A percentile compares a stretch with the other conserved stretches of the same genome.
Evolutionary conservation across 805 yeast species (phyloP).

Genomic region (Ascoidea rubescens): DNA sequence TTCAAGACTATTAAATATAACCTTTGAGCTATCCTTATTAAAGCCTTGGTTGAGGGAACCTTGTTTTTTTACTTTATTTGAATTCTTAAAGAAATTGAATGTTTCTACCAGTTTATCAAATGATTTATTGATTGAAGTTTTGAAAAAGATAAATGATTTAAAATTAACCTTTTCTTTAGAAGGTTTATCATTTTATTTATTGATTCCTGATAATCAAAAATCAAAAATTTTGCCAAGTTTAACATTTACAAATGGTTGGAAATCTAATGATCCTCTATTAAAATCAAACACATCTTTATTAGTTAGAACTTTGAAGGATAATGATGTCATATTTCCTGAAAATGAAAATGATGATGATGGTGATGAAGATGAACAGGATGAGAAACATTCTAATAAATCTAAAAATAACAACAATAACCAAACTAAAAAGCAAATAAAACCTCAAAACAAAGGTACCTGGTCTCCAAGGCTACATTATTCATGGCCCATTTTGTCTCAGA

Average conservation of each 20-base stretch:
- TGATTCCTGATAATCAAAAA: slow-evolving; percentile 24
- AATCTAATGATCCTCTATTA: slow-evolving; percentile 57
- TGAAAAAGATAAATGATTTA: slow-evolving; percentile 32
- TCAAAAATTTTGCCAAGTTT: slow-evolving; percentile 7
- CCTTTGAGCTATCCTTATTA: slow-evolving; percentile 41
- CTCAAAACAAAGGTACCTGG: slow-evolving; percentile 55
- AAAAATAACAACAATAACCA: background rate
- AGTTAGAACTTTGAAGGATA: slow-evolving; percentile 51
- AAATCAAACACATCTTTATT: slow-evolving; percentile 50
- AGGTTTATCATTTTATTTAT: slow-evolving; percentile 61
- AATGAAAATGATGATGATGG: slow-evolving; percentile 24
- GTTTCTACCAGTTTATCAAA: slow-evolving; percentile 1
- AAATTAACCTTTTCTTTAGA: slow-evolving; percentile 59
- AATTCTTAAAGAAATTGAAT: slow-evolving; percentile 22
- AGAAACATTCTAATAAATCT: slow-evolving; percentile 6
- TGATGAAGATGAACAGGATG: slow-evolving; percentile 12
- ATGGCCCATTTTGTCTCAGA: slow-evolving; percentile 48
- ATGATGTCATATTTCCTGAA: slow-evolving; percentile 21
- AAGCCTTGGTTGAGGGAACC: slow-evolving; percentile 87
- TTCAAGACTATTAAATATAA: slow-evolving; percentile 25
- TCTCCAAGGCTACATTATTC: slow-evolving; percentile 61
- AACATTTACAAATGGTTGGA: slow-evolving; percentile 36
- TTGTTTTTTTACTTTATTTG: slow-evolving; percentile 54
- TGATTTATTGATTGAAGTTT: slow-evolving; percentile 16
- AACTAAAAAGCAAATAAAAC: slow-evolving; percentile 8